phyloP scores from a whole-genome alignment of 176 grass and related monocot species.

The Oryza australiensis region DNA sequence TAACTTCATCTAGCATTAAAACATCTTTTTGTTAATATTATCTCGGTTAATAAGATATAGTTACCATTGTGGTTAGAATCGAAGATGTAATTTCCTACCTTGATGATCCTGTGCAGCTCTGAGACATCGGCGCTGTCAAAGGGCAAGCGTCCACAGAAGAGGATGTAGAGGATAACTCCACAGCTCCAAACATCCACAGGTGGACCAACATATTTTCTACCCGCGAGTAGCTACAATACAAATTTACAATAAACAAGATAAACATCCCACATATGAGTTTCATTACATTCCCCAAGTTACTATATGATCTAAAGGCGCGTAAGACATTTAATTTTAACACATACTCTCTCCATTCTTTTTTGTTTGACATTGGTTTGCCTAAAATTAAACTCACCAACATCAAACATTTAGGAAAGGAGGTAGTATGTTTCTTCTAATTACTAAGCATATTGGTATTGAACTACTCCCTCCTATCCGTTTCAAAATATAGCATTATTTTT shows the following conservation, averaged over 20 bases:
- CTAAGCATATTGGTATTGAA: too few species aligned
- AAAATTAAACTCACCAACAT: too few species aligned
- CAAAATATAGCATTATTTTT: too few species aligned
- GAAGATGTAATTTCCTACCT: not conserved
- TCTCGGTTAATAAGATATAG: not conserved
- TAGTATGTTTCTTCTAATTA: too few species aligned
- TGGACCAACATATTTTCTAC: slow-evolving; percentile 51
- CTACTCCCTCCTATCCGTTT: too few species aligned
- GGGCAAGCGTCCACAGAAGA: slow-evolving; percentile 64
- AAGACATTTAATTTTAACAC: too few species aligned
- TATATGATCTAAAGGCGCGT: not conserved
- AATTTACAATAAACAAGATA: not conserved
- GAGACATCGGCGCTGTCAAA: slow-evolving; percentile 56
- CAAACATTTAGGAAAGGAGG: too few species aligned
- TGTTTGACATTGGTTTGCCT: too few species aligned
- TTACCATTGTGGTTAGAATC: not conserved
- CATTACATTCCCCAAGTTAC: not conserved
- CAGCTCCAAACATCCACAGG: slow-evolving; percentile 73
- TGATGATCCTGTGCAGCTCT: slow-evolving; percentile 45
- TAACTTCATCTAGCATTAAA: too few species aligned
- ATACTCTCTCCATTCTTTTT: too few species aligned
- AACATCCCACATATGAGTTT: not conserved
- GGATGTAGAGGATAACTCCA: slow-evolving; percentile 64
- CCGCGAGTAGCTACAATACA: slow-evolving; percentile 43
- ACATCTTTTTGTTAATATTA: too few species aligned